Evolutionary conservation across 495 filamentous ascomycete genomes (phyloP).

Genomic region (Bacidia rubella): DNA sequence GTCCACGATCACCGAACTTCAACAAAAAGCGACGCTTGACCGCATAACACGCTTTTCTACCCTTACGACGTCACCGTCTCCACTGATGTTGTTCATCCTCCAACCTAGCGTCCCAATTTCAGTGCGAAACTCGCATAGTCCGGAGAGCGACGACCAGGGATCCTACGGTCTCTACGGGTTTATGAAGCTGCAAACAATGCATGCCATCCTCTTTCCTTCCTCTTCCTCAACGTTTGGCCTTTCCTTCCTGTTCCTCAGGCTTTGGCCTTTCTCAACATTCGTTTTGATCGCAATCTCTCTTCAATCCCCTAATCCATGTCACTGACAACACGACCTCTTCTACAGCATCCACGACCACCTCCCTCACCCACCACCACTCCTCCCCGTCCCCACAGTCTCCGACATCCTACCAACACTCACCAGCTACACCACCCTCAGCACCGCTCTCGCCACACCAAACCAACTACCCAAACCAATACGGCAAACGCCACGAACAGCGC

Average conservation of each 20-base stretch:
- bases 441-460: constrained; percentile 4
- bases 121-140: neutral
- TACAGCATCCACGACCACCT: constrained; percentile 1
- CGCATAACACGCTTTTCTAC: constrained; percentile 37
- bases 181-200: constrained; percentile 25
- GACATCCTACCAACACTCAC: constrained; percentile 20
- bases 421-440: constrained; percentile 18
- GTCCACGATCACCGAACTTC: constrained; percentile 24
- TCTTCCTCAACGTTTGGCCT: neutral
- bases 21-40: constrained; percentile 18
- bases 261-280: neutral
- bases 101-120: constrained; percentile 12
- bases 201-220: constrained; percentile 1
- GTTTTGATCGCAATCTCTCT: too few relatives aligned
- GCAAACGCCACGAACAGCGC: neutral
- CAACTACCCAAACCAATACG: constrained; percentile 16
- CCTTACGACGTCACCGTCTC: constrained; percentile 27
- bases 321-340: too few relatives aligned
- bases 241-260: constrained; percentile 8
- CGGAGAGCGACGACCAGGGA: neutral
- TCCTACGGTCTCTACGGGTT: constrained; percentile 9
- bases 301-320: too few relatives aligned
- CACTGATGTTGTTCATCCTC: constrained; percentile 43
- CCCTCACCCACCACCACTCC: constrained; percentile 12
- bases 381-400: constrained; percentile 23